Conservation (phyloP, 257 asterid genomes). For the Penstemon davidsonii region DNA sequence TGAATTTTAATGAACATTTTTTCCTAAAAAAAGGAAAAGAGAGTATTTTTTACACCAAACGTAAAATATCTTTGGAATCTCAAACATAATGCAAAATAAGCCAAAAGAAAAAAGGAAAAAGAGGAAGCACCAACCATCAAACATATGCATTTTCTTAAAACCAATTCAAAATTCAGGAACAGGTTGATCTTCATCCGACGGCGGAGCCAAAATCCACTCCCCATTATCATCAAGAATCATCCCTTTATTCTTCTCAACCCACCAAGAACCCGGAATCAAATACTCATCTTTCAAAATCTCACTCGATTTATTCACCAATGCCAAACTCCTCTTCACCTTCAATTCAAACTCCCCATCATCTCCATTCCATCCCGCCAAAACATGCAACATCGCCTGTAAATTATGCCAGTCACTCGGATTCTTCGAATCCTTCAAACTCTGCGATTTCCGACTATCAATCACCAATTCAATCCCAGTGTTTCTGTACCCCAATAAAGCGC, state of each 20-base stretch:
- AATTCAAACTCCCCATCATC: conserved; percentile 49
- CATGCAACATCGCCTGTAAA: conserved; percentile 76
- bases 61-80: too few relatives aligned
- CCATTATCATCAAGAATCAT: conserved; percentile 50
- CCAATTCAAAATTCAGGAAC: conserved; percentile 53
- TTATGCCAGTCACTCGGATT: conserved; percentile 89
- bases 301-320: conserved; percentile 76
- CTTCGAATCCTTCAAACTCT: conserved; percentile 53
- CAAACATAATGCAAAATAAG: too few relatives aligned
- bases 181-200: conserved; percentile 66
- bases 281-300: conserved; percentile 66
- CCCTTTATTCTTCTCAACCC: conserved; percentile 91
- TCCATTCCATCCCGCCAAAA: conserved; percentile 86
- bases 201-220: conserved; percentile 67
- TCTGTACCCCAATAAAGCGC: conserved; percentile 52
- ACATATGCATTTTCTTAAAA: too few relatives aligned
- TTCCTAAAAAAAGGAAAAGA: too few relatives aligned
- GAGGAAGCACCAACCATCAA: too few relatives aligned
- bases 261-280: conserved; percentile 83
- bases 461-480: conserved; percentile 47
- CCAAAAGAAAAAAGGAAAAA: too few relatives aligned
- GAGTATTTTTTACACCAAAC: too few relatives aligned
- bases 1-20: too few relatives aligned
- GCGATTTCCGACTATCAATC: conserved; percentile 67
- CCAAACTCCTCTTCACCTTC: conserved; percentile 70